Conservation (phyloP, 345 rosid species). For the Conringia planisiliqua region DNA sequence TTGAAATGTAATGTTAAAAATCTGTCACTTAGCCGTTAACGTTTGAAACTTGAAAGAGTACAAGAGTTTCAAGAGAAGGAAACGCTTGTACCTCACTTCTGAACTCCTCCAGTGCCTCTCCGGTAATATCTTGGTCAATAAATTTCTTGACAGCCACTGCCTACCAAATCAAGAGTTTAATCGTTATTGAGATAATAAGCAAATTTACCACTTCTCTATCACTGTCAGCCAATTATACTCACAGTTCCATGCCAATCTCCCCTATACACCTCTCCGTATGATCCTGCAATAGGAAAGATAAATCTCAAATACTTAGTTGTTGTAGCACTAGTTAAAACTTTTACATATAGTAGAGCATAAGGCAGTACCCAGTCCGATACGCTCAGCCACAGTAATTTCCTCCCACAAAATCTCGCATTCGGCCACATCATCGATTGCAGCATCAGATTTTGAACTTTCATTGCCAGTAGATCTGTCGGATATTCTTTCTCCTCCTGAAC, state of each 20-base stretch:
- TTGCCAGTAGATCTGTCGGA: constrained; percentile 59
- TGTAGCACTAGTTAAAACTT: constrained; percentile 14
- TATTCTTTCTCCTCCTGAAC: constrained; percentile 58
- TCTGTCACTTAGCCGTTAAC: neutral
- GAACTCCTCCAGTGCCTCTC: constrained; percentile 83
- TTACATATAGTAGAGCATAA: constrained; percentile 23
- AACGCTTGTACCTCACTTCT: constrained; percentile 66
- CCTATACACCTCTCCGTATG: constrained; percentile 94
- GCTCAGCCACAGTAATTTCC: constrained; percentile 85
- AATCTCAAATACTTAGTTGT: constrained; percentile 16
- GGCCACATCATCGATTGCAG: constrained; percentile 71
- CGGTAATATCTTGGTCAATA: constrained; percentile 75
- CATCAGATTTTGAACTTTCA: constrained; percentile 66
- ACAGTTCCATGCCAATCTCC: constrained; percentile 99
- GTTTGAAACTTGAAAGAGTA: neutral
- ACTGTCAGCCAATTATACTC: constrained; percentile 37
- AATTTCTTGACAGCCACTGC: constrained; percentile 96
- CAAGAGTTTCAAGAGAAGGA: neutral
- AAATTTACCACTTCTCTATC: neutral
- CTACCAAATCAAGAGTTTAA: constrained; percentile 40
- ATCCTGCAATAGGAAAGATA: constrained; percentile 55
- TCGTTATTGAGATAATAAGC: constrained; percentile 5
- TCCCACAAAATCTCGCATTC: constrained; percentile 91
- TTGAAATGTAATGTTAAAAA: constrained; percentile 12
- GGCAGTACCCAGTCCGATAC: constrained; percentile 88